A percentile compares a stretch with the other conserved stretches of the same genome.
Evolutionary conservation across 2,329 filamentous ascomycete species (phyloP).

Genomic region (Didymella pomorum): DNA sequence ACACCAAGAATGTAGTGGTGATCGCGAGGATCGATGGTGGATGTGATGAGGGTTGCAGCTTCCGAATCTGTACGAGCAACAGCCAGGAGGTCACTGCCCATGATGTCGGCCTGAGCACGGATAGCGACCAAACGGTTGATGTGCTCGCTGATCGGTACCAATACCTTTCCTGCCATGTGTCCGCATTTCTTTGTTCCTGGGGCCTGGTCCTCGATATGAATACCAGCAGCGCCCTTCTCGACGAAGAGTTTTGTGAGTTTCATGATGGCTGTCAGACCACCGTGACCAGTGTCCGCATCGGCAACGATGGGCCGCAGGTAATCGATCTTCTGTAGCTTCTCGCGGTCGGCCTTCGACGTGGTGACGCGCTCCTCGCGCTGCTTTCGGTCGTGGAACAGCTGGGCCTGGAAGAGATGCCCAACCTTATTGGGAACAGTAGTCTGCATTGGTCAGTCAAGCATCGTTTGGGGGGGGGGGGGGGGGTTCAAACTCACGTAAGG

Average conservation of each 20-base stretch:
- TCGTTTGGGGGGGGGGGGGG: accelerated
- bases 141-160: conserved; percentile 96
- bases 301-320: conserved; percentile 96
- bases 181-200: conserved; percentile 99
- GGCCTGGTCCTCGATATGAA: conserved; percentile 98
- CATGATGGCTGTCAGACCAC: conserved; percentile 98
- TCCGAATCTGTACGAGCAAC: conserved; percentile 97
- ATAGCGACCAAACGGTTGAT: conserved; percentile 98
- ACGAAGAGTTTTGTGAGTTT: conserved; percentile 98
- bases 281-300: conserved; percentile 96
- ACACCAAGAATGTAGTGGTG: conserved; percentile 90
- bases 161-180: conserved; percentile 98
- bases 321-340: conserved; percentile 80
- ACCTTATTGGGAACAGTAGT: conserved; percentile 99
- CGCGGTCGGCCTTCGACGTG: conserved; percentile 74
- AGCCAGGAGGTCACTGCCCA: conserved; percentile 91
- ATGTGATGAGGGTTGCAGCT: conserved; percentile 95
- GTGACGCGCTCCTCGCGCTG: conserved; percentile 93
- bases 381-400: conserved; percentile 99
- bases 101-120: conserved; percentile 96
- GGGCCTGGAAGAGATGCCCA: conserved; percentile 94
- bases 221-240: conserved; percentile 94
- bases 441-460: conserved; percentile 55
- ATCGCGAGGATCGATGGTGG: conserved; percentile 93
- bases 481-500: conserved; percentile 59